Evolutionary conservation across 495 filamentous ascomycete genomes (phyloP), one percentile per base, ranked within the genome.

Genomic region (Clavariopsis aquatica): DNA sequence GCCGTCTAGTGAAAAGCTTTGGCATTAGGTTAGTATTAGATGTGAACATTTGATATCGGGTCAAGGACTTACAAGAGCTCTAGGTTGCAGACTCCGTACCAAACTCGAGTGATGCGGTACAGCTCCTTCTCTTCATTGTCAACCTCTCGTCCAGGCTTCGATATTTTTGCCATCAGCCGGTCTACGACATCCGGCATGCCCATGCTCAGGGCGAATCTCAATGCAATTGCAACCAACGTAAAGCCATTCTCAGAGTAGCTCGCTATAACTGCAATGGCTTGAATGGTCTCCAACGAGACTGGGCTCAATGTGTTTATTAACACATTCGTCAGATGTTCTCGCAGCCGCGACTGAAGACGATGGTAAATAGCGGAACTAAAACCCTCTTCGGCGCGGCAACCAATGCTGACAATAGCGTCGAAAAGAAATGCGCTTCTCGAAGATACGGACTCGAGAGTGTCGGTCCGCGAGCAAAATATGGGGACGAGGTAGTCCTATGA

Each of bases 231-330:
- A 7, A 79, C 67, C 1, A 82, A 71, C 2, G 81, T 46, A 7
- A 77, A 79, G 0, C 80, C 77, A 46, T 82, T 80, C 46, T 79
- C 72, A 0, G 78, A 80, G 60, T 84, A 84, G 57, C 77, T 77
- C 0, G 80, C 77, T 15, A 79, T 73, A 0, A 82, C 67, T 0
- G 82, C 74, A 52, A 84, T 71, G 17, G 81, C 79, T 49, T 84
- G 81, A 0, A 83, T 72, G 0, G 75, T 79, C 57, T 84, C 81
- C 0, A 81, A 68, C 19, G 71, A 77, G 19, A 71, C 74, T 0
- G 76, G 56, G 0, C 62, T 62, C 12, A 76, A 71, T 29, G 78
- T 76, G 34, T 78, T 75, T 29, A 83, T 73, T 5, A 82, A 66
- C 8, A 76, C 27, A 43, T 79, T 76, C 0, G 77, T 78, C 22